Base-by-base conservation (phyloP, 805 yeast genomes). In the Suhomyces kilbournensis region DNA sequence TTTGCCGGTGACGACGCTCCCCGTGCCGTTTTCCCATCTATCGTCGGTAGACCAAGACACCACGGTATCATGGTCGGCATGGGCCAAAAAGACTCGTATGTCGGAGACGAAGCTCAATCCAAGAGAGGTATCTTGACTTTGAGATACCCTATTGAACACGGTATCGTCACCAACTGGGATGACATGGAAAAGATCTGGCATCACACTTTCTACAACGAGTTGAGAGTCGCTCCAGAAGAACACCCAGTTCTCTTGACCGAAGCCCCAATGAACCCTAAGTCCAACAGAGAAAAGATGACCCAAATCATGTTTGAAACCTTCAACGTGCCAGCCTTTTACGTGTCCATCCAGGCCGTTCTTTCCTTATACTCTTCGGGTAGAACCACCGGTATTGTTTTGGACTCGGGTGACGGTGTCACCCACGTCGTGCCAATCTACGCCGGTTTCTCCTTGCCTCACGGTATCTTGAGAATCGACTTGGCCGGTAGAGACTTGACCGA, bases 171-270 rank as follows among this genome's bases (percentile, higher is more conserved):
- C 80, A 91, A 94, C 91, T 94, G 99, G 99, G 97, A 93, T 76
- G 99, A 94, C 75, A 94, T 94, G 99, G 99, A 94, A 83, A 93
- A 93, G 82, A 94, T 94, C 84, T 94, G 99, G 99, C 98, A 94
- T 80, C 99, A 94, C 85, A 94, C 98, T 68, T 94, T 94, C 86
- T 93, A 92, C 93, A 94, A 94, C 82, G 99, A 94, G 82, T 88
- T 94, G 80, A 90, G 98, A 83, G 97, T 94, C 76, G 97, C 97
- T 56, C 98, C 98, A 79, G 99, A 94, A 81, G 99, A 94, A 81
- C 99, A 94, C 85, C 97, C 98, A 76, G 97, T 93, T 68, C 82
- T 94, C 76, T 86, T 94, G 80, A 94, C 99, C 64, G 99, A 94
- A 85, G 99, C 99, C 63, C 99, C 99, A 79, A 89, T 91, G 90